Percentiles rank a stretch among this genome's conserved stretches.
These are phyloP conservation scores for Pseudogymnoascus sp. DNA, from an alignment of 2,329 filamentous ascomycete genomes.

Conservation along the genomic window DNA sequence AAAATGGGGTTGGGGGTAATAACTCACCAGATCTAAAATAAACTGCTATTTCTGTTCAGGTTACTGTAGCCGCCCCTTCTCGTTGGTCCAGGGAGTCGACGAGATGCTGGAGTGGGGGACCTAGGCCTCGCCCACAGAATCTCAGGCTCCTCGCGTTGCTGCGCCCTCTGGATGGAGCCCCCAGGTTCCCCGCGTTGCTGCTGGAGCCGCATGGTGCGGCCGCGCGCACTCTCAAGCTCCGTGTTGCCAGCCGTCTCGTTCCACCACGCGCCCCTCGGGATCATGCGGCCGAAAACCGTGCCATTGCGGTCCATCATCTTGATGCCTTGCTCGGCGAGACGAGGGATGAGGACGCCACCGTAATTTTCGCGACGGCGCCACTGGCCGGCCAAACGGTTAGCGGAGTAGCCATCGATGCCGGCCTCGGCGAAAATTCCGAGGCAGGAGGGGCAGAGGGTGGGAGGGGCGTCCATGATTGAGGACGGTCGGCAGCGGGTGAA, in stretches of 20 bases:
- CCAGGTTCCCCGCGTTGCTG: neutral
- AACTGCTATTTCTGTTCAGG: neutral
- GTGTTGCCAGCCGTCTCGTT: neutral
- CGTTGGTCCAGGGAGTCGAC: neutral
- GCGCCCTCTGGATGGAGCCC: no score
- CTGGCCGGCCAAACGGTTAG: neutral
- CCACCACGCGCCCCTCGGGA: neutral
- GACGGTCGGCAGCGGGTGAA: neutral
- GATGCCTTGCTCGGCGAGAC: neutral
- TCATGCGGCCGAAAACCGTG: neutral
- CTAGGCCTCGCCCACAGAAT: neutral
- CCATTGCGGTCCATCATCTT: neutral
- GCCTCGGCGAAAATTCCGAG: neutral
- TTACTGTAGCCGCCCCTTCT: neutral
- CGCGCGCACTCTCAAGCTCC: neutral
- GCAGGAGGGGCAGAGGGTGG: neutral
- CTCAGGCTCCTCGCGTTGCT: neutral
- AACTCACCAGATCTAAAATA: neutral
- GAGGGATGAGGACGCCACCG: neutral
- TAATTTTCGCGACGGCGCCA: neutral
- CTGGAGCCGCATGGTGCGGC: neutral
- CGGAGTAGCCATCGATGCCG: neutral
- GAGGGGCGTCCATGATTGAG: neutral
- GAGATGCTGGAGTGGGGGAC: neutral
- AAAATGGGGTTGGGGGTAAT: neutral